A percentile compares a stretch with the other conserved stretches of the same genome.
phyloP scores from a whole-genome alignment of 2,329 filamentous ascomycete species.

The Zarea fungicola region DNA sequence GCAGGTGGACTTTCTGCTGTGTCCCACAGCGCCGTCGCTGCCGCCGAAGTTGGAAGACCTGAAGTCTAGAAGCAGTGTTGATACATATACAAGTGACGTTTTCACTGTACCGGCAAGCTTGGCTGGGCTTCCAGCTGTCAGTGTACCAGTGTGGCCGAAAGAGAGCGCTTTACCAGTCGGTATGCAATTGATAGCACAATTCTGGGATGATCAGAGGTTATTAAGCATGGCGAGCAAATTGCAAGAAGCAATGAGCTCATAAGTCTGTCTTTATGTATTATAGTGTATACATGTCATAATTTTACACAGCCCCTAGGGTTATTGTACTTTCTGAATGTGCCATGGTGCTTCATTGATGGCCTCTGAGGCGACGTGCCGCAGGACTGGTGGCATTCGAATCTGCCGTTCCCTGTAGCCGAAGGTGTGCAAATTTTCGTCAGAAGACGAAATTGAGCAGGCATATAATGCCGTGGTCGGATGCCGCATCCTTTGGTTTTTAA shows the following conservation, averaged over 20 bases:
- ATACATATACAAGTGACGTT: slow-evolving; percentile 87
- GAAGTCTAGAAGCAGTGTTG: slow-evolving; percentile 51
- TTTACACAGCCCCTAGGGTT: background rate
- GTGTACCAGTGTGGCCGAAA: slow-evolving; percentile 55
- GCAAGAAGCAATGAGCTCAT: slow-evolving; percentile 23
- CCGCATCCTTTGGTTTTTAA: too few relatives aligned
- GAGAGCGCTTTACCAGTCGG: slow-evolving; percentile 40
- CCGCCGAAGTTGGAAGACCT: slow-evolving; percentile 62
- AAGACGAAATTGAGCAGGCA: too few relatives aligned
- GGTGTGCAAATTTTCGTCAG: too few relatives aligned
- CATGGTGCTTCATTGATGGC: background rate
- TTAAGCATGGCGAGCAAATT: slow-evolving; percentile 51
- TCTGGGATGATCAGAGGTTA: slow-evolving; percentile 65
- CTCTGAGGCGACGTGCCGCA: slow-evolving; percentile 3
- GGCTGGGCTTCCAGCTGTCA: slow-evolving; percentile 84
- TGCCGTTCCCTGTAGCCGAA: too few relatives aligned
- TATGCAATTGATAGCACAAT: slow-evolving; percentile 76
- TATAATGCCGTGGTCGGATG: too few relatives aligned
- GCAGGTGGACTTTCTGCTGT: slow-evolving; percentile 80
- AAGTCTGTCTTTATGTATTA: slow-evolving; percentile 5
- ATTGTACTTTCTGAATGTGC: background rate
- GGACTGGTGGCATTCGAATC: background rate
- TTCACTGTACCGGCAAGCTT: slow-evolving; percentile 94
- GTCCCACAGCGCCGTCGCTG: slow-evolving; percentile 76
- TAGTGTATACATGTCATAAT: slow-evolving; percentile 5